Evolutionary conservation across 192 early-diverging fungal genomes (phyloP), one percentile per base, ranked within the genome.

Genomic region (Funneliformis mosseae): DNA sequence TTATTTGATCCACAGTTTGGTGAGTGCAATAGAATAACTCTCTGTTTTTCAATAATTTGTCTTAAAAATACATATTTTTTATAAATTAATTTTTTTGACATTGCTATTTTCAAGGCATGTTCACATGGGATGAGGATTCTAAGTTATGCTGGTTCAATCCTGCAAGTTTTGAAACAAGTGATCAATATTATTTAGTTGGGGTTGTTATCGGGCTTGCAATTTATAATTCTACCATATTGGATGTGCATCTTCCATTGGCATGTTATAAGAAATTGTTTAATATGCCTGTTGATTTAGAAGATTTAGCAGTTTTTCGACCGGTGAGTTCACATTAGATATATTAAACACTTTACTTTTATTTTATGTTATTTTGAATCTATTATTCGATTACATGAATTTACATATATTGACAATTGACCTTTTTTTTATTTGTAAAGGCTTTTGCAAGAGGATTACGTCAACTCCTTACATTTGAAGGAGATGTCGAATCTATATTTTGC

Each of bases 1-100:
- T 86, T 99, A 33, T 96, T 99, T 89, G 96, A 97, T 87, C 94
- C 95, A 21, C 88, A 96, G 74, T 96, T 95, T 83, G 97, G 97
- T 64, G 63, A 69, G 66, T 71, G 6, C 8, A 28, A 39, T 23
- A 8, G n/a, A n/a, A n/a, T n/a, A n/a, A n/a, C n/a, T n/a, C n/a
- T n/a, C n/a, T n/a, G n/a, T n/a, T n/a, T n/a, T n/a, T n/a, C n/a
- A n/a, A n/a, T n/a, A n/a, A n/a, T n/a, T n/a, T n/a, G n/a, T n/a
- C n/a, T n/a, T n/a, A n/a, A n/a, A n/a, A n/a, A n/a, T n/a, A n/a
- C n/a, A n/a, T n/a, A n/a, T n/a, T n/a, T n/a, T n/a, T n/a, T n/a
- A n/a, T n/a, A n/a, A 87, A 41, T 25, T 78, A 27, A 28, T 66
- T 39, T 27, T n/a, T 50, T 9, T 33, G 33, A 21, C 25, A 18